Evolutionary conservation across 2,329 filamentous ascomycete species (phyloP).

Genomic region (Mycogone perniciosa): DNA sequence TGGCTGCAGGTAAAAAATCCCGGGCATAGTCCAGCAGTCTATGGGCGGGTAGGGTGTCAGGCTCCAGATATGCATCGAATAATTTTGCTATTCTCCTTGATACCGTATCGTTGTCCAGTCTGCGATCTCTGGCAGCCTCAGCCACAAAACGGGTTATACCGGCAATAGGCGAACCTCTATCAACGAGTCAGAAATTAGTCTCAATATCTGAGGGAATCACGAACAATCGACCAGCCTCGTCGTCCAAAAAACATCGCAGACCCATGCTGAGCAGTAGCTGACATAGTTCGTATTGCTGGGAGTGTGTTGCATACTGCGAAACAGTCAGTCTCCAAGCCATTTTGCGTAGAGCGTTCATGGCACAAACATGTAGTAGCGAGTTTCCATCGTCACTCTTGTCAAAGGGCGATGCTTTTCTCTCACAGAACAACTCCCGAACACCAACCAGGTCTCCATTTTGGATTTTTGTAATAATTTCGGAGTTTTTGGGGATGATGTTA

Average conservation of each 20-base stretch:
- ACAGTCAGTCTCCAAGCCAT: neutral
- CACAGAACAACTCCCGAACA: constrained; percentile 17
- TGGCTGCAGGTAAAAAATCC: constrained; percentile 5
- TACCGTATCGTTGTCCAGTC: neutral
- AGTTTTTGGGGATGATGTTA: constrained; percentile 14
- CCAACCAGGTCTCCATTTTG: constrained; percentile 13
- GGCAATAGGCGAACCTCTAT: neutral
- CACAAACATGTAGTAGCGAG: constrained; percentile 17
- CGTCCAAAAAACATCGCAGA: constrained; percentile 9
- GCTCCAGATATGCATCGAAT: constrained; percentile 17
- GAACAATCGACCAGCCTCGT: neutral
- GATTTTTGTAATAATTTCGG: constrained; percentile 16
- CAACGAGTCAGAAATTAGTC: neutral
- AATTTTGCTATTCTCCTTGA: constrained; percentile 8
- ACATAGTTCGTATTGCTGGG: constrained; percentile 13
- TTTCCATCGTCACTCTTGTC: constrained; percentile 13
- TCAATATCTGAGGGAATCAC: neutral
- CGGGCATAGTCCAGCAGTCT: constrained; percentile 14
- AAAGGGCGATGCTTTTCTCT: constrained; percentile 19
- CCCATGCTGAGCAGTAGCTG: constrained; percentile 14
- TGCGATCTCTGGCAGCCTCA: neutral
- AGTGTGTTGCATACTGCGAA: constrained; percentile 13
- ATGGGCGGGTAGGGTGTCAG: constrained; percentile 12
- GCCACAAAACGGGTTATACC: neutral
- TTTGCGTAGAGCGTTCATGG: neutral